Percentiles rank a stretch among this genome's conserved stretches.
phyloP scores from a whole-genome alignment of 2,329 filamentous ascomycete species.

The Aureobasidium sp. region DNA sequence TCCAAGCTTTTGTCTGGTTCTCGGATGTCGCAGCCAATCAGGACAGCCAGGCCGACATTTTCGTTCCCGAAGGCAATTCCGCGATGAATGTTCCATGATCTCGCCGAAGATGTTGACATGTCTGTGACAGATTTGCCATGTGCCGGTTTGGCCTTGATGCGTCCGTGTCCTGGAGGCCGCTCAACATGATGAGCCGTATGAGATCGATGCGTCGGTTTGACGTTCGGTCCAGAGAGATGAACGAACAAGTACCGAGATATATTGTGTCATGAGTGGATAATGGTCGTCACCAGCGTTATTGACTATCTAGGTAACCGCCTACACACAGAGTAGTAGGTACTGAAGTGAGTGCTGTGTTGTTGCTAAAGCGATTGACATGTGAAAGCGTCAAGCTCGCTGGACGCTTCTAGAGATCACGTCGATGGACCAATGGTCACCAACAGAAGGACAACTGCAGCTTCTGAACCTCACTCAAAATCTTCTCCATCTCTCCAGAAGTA shows the following conservation, averaged over 20 bases:
- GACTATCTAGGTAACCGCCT: too few relatives aligned
- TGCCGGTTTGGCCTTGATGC: not conserved
- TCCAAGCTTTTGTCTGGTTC: not conserved
- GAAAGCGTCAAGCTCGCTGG: not conserved
- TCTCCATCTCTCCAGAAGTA: too few relatives aligned
- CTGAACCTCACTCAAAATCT: not conserved
- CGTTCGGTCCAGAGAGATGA: not conserved
- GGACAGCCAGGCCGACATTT: not conserved
- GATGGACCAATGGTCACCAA: not conserved
- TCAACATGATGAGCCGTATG: not conserved
- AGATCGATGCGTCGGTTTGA: not conserved
- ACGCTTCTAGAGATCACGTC: not conserved
- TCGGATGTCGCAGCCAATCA: constrained; percentile 1
- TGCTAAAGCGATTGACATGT: not conserved
- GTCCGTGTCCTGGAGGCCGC: not conserved
- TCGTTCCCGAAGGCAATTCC: constrained; percentile 2
- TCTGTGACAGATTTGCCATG: constrained; percentile 2
- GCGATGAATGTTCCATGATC: not conserved
- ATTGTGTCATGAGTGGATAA: not conserved
- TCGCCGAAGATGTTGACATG: constrained; percentile 3
- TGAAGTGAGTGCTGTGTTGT: not conserved
- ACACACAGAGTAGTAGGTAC: too few relatives aligned
- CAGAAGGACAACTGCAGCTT: not conserved
- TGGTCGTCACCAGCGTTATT: not conserved
- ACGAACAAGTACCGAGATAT: not conserved